Base-by-base conservation (phyloP, 208 protist genomes). In the Porcisia deanei region DNA sequence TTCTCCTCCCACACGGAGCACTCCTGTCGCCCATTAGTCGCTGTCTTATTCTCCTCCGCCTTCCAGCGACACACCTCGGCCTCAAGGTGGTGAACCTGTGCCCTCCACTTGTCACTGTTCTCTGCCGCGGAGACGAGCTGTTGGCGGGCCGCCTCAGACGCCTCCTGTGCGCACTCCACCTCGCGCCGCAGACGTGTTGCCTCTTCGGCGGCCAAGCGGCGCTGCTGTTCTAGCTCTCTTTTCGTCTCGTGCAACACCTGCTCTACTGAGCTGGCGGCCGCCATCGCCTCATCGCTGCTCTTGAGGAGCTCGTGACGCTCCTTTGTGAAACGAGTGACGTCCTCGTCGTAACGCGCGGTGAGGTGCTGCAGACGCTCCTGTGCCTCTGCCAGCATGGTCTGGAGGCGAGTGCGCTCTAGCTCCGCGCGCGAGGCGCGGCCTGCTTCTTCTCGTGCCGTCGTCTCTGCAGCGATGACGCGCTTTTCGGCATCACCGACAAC, bases 371-470 rank as follows among this genome's bases (percentile, higher is more conserved):
- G 43, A 12, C 84, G 85, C 73, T 88, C 82, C 58, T 93, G 84
- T 10, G 80, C 63, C 53, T 91, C 88, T 22, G 87, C 71, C n/a
- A 95, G 80, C 60, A 79, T 84, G 1, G 80, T 71, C 53, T 95
- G 91, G 37, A 95, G 75, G 39, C 81, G 76, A 22, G 87, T 87
- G 53, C 86, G 85, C 74, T 95, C 91, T 61, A 91, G 55, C 60
- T 93, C 91, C 49, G 88, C 71, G 47, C 76, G 80, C 16, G 73
- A 79, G 22, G 80, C 79, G 18, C 83, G 76, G 1, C 75, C 82
- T 25, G 75, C 72, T 64, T 95, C 87, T 65, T 88, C 88, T 0
- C 89, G 87, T 4, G 91, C 79, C 34, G 82, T 71, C 37, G 87
- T 77, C 77, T 95, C 91, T 16, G 84, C 84, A 3, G 80, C 83